phyloP scores from a whole-genome alignment of 306 rosid genomes.

The Quercus mongolica region DNA sequence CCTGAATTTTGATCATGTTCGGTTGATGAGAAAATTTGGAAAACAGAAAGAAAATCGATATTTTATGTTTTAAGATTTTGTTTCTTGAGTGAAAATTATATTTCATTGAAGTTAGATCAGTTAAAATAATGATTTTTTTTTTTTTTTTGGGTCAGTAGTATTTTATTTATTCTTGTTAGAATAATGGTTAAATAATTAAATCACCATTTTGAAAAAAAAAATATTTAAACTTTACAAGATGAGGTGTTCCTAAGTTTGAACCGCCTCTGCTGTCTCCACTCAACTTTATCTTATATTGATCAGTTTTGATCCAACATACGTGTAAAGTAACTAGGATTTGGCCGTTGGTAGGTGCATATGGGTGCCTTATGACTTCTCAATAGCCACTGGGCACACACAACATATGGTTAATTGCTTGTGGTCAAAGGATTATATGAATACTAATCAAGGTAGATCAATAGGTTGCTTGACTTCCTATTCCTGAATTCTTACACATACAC shows the following conservation, averaged over 20 bases:
- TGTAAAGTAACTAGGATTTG: neutral
- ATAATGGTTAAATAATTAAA: neutral
- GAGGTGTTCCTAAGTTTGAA: too few relatives aligned
- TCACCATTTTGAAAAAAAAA: neutral
- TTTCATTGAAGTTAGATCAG: neutral
- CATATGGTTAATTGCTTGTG: neutral
- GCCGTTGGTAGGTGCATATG: neutral
- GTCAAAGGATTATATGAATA: neutral
- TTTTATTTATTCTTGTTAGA: too few relatives aligned
- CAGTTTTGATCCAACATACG: neutral
- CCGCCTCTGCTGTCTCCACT: too few relatives aligned
- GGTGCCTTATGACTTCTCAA: neutral
- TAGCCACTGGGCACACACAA: neutral
- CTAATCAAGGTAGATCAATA: neutral
- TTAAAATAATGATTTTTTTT: too few relatives aligned
- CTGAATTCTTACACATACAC: too few relatives aligned
- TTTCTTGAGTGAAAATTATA: neutral
- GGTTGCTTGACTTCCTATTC: neutral
- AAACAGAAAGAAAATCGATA: neutral
- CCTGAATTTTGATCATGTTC: conserved; percentile 4
- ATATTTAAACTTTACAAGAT: too few relatives aligned
- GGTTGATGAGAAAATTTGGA: neutral
- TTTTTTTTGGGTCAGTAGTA: too few relatives aligned
- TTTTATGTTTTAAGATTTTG: neutral
- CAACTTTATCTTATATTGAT: neutral